phyloP scores from a whole-genome alignment of 441 rosid species.

The Erysimum cheiri region DNA sequence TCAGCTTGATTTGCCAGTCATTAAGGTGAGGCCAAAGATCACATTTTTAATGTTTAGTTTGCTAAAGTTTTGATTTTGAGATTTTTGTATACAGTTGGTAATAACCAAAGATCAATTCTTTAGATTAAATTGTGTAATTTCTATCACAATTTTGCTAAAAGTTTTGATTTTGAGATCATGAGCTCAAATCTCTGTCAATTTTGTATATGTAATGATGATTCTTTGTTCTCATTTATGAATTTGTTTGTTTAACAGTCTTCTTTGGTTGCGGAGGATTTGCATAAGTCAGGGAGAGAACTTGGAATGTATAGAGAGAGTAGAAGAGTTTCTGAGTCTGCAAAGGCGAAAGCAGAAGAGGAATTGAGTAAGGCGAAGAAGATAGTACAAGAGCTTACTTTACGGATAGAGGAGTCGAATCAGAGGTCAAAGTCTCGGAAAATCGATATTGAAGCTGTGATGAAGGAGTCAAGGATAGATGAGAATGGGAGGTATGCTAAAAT shows the following conservation, averaged over 20 bases:
- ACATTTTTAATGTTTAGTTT: neutral
- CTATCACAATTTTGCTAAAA: no score
- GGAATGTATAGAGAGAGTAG: conserved; percentile 57
- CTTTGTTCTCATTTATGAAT: conserved; percentile 8
- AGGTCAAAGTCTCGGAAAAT: conserved; percentile 43
- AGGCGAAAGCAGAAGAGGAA: conserved; percentile 61
- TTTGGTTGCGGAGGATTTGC: conserved; percentile 65
- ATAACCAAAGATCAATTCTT: conserved; percentile 5
- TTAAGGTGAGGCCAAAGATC: conserved; percentile 28
- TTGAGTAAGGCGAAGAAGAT: conserved; percentile 50
- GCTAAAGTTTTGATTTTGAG: conserved; percentile 11
- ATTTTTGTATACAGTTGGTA: neutral
- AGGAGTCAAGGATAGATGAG: conserved; percentile 35
- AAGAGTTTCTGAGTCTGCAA: conserved; percentile 54
- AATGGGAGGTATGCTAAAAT: conserved; percentile 46
- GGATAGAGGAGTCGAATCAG: conserved; percentile 54
- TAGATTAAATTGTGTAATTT: neutral
- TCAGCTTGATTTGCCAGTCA: conserved; percentile 53
- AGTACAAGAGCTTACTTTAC: conserved; percentile 55
- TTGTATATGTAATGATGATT: neutral
- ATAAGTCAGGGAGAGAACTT: conserved; percentile 58
- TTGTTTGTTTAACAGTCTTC: conserved; percentile 43
- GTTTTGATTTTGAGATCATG: neutral
- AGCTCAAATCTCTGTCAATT: neutral
- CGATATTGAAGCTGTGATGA: conserved; percentile 42